phyloP scores from a whole-genome alignment of 805 yeast species.

The Starmera caribaea region DNA sequence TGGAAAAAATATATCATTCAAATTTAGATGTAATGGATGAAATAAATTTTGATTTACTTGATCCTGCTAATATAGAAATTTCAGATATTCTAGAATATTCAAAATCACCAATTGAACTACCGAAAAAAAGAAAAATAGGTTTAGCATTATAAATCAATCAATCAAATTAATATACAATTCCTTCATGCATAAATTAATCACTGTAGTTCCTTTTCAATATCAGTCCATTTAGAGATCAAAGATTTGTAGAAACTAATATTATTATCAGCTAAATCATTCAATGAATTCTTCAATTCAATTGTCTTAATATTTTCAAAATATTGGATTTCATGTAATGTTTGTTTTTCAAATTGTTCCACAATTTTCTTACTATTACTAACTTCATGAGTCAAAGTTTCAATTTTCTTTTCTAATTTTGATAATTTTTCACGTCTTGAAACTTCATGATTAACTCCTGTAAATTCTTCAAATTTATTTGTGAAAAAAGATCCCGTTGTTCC shows the following conservation, averaged over 20 bases:
- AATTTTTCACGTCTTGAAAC: constrained; percentile 42
- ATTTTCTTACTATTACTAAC: constrained; percentile 39
- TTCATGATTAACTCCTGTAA: constrained; percentile 55
- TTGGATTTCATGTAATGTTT: constrained; percentile 44
- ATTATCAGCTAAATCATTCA: constrained; percentile 64
- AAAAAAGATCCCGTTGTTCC: constrained; percentile 39
- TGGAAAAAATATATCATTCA: not conserved
- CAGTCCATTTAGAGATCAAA: constrained; percentile 63
- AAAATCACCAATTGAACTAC: constrained; percentile 1
- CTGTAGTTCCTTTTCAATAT: constrained; percentile 32
- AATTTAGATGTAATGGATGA: constrained; percentile 11
- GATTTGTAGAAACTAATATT: constrained; percentile 66
- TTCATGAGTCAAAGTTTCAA: constrained; percentile 39
- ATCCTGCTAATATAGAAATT: constrained; percentile 10
- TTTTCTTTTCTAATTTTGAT: constrained; percentile 37
- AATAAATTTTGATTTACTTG: constrained; percentile 9
- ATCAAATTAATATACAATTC: constrained; percentile 1
- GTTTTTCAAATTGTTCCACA: constrained; percentile 46
- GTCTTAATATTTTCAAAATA: constrained; percentile 76
- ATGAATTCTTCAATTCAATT: constrained; percentile 61
- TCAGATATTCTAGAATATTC: constrained; percentile 11
- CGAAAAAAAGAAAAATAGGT: not conserved
- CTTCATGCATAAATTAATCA: constrained; percentile 3
- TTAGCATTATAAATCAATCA: no score
- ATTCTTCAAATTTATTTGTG: constrained; percentile 48